Conservation (phyloP, 2,329 filamentous ascomycete genomes). For the Aureobasidium sp. region DNA sequence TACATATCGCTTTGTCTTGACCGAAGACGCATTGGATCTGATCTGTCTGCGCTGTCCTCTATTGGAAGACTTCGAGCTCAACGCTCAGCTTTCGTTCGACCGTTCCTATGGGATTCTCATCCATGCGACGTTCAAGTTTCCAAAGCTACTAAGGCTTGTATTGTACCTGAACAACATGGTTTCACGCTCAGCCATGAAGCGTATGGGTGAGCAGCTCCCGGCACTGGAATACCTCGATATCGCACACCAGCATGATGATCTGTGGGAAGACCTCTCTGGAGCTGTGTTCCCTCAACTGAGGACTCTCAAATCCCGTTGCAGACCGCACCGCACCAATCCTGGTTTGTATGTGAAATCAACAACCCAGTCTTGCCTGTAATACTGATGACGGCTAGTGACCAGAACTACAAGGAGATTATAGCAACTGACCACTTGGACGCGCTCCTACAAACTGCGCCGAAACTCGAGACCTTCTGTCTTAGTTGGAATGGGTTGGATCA, state of each 20-base stretch:
- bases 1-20: background rate
- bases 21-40: background rate
- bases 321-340: fast-evolving
- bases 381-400: background rate
- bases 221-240: background rate
- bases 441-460: background rate
- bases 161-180: fast-evolving
- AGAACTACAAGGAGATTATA: background rate
- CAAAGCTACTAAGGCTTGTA: background rate
- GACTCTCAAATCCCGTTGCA: background rate
- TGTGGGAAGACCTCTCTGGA: background rate
- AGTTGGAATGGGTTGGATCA: background rate
- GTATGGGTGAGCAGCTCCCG: background rate
- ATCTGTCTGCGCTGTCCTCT: background rate
- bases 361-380: background rate
- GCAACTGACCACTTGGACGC: background rate
- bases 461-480: background rate
- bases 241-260: background rate
- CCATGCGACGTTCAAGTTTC: background rate
- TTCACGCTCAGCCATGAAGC: background rate
- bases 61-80: background rate
- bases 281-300: background rate
- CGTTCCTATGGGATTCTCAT: background rate
- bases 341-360: background rate
- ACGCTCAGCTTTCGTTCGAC: background rate